Evolutionary conservation across 1,139 yeast genomes (phyloP), one percentile per base, ranked within the genome.

Genomic region (Scheffersomyces illinoinensis): DNA sequence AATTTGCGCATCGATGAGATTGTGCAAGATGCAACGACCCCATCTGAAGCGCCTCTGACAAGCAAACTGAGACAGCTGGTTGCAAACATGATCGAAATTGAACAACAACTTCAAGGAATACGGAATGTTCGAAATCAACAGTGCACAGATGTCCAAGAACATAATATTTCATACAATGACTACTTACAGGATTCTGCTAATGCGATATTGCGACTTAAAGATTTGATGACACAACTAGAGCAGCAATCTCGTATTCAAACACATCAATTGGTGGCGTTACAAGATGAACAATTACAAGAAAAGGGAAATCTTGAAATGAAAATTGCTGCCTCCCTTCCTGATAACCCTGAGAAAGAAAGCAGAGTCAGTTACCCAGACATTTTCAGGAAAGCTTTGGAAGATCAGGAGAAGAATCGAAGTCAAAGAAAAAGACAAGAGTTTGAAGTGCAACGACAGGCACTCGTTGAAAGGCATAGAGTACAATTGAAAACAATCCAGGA

Each of bases 321-420:
- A 10, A 33, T 10, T 33, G 43, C 43, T 10, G 43, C 43, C 10
- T 33, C 17, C 4, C 5, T 12, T 12, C 43, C 2, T 5, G 17
- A 33, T 33, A 10, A 17, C 10, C 43, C 43, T 5, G 43, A 33
- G 17, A 33, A 33, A 3, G 43, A 12, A 33, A 33, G 17, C 17
- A 10, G 57, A 49, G 18, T 23, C 4, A 50, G 55, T 14, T 57
- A 57, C 23, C 59, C 59, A 8, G 39, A 23, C 19, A 50, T 54
- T 5, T 58, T 58, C 23, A 43, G 55, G 33, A 57, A 54, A 18
- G 33, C 54, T 3, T 49, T 59, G 14, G 61, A 60, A 54, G 55
- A 59, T 4, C 66, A 63, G 50, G 59, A 63, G 18, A 50, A 55
- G 47, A 59, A 59, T 14, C 56, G 58, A 24, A 46, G 33, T 8